Evolutionary conservation across 1,284 basidiomycete genomes (phyloP).

Genomic region (Puccinia novopanici): DNA sequence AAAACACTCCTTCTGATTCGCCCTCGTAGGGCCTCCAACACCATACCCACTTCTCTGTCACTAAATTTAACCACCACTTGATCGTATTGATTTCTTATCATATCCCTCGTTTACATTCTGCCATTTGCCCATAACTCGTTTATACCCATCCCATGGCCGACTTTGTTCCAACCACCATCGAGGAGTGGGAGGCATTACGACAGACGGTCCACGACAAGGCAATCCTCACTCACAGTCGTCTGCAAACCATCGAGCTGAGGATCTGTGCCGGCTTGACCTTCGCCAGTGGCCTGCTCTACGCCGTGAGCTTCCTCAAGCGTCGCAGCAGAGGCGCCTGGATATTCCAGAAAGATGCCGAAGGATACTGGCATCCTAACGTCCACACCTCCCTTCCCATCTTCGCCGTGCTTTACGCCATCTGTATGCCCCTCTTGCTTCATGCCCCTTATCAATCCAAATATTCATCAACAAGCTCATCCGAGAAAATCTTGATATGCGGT

Average conservation of each 20-base stretch:
- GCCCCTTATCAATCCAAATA: background rate
- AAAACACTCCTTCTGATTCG: too few relatives aligned
- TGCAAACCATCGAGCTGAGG: conserved; percentile 17
- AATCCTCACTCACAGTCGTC: background rate
- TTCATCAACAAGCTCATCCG: background rate
- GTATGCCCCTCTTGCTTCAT: background rate
- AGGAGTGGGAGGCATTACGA: conserved; percentile 2
- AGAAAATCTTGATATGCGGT: too few relatives aligned
- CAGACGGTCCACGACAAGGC: background rate
- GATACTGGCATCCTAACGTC: conserved; percentile 35
- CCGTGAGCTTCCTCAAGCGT: conserved; percentile 15
- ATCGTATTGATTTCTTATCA: too few relatives aligned
- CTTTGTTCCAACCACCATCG: background rate
- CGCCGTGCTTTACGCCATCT: conserved; percentile 15
- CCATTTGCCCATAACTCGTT: background rate
- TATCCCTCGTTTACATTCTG: background rate
- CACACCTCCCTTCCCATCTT: conserved; percentile 18
- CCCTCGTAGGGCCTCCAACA: too few relatives aligned
- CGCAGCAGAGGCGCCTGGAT: conserved; percentile 3
- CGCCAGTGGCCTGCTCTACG: conserved; percentile 19
- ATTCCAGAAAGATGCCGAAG: conserved; percentile 12
- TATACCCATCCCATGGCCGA: background rate
- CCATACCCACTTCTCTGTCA: too few relatives aligned
- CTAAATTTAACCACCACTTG: too few relatives aligned
- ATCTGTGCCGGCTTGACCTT: conserved; percentile 6